Conservation (phyloP, 2,329 filamentous ascomycete genomes). For the Ophiostoma piceae region DNA sequence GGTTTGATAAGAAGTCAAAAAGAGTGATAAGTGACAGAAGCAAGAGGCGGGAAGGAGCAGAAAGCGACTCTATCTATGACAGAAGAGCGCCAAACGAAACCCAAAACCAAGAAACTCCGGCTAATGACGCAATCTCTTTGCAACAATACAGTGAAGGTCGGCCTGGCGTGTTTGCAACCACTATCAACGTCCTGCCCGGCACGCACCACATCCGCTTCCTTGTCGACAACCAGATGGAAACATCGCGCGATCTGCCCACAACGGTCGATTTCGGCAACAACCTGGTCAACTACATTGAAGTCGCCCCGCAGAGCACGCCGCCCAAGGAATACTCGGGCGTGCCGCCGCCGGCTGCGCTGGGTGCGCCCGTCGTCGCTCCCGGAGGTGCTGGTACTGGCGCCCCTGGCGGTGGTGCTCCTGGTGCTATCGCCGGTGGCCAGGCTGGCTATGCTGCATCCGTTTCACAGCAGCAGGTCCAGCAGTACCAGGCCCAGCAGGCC, state of each 20-base stretch:
- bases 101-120: not conserved
- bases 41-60: not conserved
- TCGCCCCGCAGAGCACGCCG: slow-evolving; percentile 67
- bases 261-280: slow-evolving; percentile 98
- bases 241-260: slow-evolving; percentile 79
- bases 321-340: slow-evolving; percentile 25
- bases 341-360: not conserved
- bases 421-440: not conserved
- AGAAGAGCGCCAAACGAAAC: not conserved
- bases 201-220: slow-evolving; percentile 97
- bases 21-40: slow-evolving; percentile 14
- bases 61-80: not conserved
- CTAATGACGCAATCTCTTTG: slow-evolving; percentile 12
- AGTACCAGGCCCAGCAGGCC: slow-evolving; percentile 25
- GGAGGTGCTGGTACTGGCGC: slow-evolving; percentile 30
- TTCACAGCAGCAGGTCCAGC: slow-evolving; percentile 30
- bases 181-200: slow-evolving; percentile 78
- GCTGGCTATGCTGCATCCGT: not conserved
- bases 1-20: not conserved
- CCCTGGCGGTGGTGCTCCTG: not conserved
- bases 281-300: slow-evolving; percentile 96
- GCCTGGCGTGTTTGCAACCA: slow-evolving; percentile 65
- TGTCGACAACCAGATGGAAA: slow-evolving; percentile 89
- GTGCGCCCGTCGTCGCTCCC: slow-evolving; percentile 27
- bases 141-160: slow-evolving; percentile 43